phyloP scores from a whole-genome alignment of 2,329 filamentous ascomycete genomes.

The Neonectria neomacrospora region DNA sequence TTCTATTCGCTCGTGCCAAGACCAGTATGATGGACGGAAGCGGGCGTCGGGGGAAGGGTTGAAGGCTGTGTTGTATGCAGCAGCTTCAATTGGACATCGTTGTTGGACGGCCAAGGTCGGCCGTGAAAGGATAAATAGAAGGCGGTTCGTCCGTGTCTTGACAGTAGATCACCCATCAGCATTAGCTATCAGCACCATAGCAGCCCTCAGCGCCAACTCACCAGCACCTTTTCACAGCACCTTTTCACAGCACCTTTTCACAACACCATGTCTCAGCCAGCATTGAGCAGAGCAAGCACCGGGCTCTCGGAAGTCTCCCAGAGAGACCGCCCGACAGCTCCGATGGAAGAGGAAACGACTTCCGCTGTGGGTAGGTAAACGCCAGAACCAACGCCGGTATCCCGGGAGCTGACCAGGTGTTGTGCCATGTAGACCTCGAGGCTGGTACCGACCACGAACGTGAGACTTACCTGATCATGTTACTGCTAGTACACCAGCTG shows the following conservation, averaged over 20 bases:
- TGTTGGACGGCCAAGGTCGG: not conserved
- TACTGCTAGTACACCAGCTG: not conserved
- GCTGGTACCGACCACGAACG: not conserved
- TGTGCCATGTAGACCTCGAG: not conserved
- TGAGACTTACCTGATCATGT: not conserved
- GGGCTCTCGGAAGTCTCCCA: not conserved
- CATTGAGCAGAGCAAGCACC: not conserved
- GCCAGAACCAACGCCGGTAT: not conserved
- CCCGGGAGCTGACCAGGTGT: not conserved
- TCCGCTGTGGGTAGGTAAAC: not conserved
- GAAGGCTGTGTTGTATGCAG: not conserved
- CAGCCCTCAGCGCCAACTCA: not conserved
- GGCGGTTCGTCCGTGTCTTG: not conserved
- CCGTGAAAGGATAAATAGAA: not conserved
- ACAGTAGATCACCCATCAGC: not conserved
- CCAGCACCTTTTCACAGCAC: not conserved
- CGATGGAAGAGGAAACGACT: not conserved
- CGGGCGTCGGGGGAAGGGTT: not conserved
- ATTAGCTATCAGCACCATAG: not conserved
- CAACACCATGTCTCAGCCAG: not conserved
- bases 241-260: not conserved
- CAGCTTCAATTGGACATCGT: not conserved
- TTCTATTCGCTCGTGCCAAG: not conserved
- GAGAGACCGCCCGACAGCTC: not conserved
- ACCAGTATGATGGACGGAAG: slow-evolving; percentile 1